phyloP scores from a whole-genome alignment of 73 alveolate genomes.

The Stentor coeruleus region DNA sequence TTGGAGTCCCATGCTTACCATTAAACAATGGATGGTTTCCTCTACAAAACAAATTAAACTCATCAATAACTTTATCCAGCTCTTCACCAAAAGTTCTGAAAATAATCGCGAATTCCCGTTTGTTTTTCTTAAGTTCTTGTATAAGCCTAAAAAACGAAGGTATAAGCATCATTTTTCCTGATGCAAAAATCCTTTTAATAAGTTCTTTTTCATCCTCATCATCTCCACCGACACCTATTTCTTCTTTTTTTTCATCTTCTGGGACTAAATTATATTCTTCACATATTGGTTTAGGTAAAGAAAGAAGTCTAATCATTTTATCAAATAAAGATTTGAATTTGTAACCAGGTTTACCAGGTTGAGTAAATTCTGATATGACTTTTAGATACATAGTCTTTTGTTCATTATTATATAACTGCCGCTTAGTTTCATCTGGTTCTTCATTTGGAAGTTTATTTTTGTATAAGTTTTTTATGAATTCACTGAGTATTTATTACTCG shows the following conservation, averaged over 20 bases:
- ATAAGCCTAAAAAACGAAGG: constrained; percentile 88
- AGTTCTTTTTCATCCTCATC: constrained; percentile 54
- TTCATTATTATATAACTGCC: constrained; percentile 39
- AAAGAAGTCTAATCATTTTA: constrained; percentile 48
- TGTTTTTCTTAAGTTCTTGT: constrained; percentile 76
- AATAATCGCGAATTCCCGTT: constrained; percentile 89
- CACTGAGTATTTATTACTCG: constrained; percentile 22
- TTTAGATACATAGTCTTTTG: constrained; percentile 10
- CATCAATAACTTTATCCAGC: constrained; percentile 69
- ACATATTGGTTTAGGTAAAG: constrained; percentile 55
- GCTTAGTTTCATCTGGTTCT: constrained; percentile 33
- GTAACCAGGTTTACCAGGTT: constrained; percentile 64
- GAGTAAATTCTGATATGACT: constrained; percentile 39
- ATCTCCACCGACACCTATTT: constrained; percentile 41
- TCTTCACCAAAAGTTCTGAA: constrained; percentile 92
- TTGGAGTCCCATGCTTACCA: constrained; percentile 85
- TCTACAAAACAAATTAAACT: constrained; percentile 89
- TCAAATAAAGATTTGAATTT: constrained; percentile 57
- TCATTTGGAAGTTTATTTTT: constrained; percentile 34
- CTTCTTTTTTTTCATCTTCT: constrained; percentile 39
- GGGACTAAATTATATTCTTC: constrained; percentile 60
- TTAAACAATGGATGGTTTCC: constrained; percentile 96
- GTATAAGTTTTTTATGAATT: constrained; percentile 43
- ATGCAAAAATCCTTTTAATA: constrained; percentile 66
- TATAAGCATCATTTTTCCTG: constrained; percentile 72